Percentiles rank a stretch among this genome's conserved stretches.
Conservation (phyloP, 441 rosid genomes). For the Pelargonium hybrid region DNA sequence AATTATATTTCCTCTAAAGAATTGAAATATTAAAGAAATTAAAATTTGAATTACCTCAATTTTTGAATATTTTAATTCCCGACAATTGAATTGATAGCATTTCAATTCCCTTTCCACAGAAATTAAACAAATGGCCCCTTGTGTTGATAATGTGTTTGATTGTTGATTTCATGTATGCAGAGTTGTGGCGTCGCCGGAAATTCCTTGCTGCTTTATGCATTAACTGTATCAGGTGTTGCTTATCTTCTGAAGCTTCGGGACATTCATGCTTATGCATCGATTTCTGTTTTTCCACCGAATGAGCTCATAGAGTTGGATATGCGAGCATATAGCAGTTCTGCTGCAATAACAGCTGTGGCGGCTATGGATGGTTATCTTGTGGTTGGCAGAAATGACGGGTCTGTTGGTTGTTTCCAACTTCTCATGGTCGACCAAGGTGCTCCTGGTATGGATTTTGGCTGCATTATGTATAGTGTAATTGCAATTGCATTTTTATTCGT, state of each 20-base stretch:
- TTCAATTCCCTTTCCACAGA: no score
- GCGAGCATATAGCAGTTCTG: constrained; percentile 27
- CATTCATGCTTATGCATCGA: constrained; percentile 33
- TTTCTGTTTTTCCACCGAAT: constrained; percentile 34
- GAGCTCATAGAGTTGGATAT: constrained; percentile 43
- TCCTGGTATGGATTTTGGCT: constrained; percentile 37
- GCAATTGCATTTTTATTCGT: background rate
- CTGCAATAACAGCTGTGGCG: constrained; percentile 39
- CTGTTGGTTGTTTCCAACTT: constrained; percentile 53
- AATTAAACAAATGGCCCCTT: background rate
- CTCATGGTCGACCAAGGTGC: constrained; percentile 32
- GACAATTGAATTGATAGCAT: no score
- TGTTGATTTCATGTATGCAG: constrained; percentile 29
- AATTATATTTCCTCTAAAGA: no score
- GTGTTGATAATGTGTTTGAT: background rate
- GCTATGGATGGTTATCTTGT: constrained; percentile 53
- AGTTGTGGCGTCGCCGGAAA: constrained; percentile 23
- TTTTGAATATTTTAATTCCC: no score
- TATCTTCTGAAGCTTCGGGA: constrained; percentile 47
- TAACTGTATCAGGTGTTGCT: constrained; percentile 61
- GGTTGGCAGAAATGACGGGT: constrained; percentile 64
- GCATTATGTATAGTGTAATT: background rate
- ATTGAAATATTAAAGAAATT: no score
- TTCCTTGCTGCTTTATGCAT: constrained; percentile 40
- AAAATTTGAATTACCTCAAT: no score